Conservation (phyloP, 345 rosid species). For the rapeseed (Brassica napus) region Da-Ae NC_063445.1:50580501-50581000, state of each 20-base stretch:
- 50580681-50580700: no score
- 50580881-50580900: slow-evolving; percentile 25
- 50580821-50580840: slow-evolving; percentile 27
- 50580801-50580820: slow-evolving; percentile 15
- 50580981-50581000: background rate
- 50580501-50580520: no score
- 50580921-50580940: slow-evolving; percentile 17
- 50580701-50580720: background rate
- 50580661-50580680: no score
- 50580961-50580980: background rate
- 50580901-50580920: slow-evolving; percentile 29
- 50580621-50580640: no score
- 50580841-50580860: slow-evolving; percentile 9
- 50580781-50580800: background rate
- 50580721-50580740: background rate
- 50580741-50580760: background rate
- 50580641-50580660: no score
- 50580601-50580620: no score
- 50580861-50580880: slow-evolving; percentile 21
- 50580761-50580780: background rate
- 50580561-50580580: no score
- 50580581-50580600: no score
- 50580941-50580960: slow-evolving; percentile 12
- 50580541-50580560: no score
- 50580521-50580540: no score